Conservation (phyloP, 169 alveolate genomes). For the Plasmodium falciparum region DNA sequence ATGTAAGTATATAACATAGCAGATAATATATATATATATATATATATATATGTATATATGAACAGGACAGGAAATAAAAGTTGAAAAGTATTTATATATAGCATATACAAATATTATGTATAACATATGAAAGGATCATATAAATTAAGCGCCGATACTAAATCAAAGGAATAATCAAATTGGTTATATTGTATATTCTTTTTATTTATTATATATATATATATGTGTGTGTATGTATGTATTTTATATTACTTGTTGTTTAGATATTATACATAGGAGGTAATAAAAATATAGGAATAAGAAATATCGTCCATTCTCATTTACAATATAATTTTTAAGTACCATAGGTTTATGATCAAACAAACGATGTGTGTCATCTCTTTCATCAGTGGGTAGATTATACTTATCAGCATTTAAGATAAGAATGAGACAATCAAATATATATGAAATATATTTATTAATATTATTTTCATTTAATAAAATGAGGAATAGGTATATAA, state of each 20-base stretch:
- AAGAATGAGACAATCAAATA: constrained; percentile 24
- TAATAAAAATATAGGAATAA: constrained; percentile 32
- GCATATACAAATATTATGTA: too few relatives aligned
- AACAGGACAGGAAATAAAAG: too few relatives aligned
- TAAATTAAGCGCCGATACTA: too few relatives aligned
- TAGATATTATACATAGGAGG: constrained; percentile 15
- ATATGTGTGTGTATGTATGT: not conserved
- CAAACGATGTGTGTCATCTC: constrained; percentile 18
- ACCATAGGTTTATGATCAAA: constrained; percentile 71
- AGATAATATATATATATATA: not conserved
- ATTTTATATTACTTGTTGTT: constrained; percentile 14
- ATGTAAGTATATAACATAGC: not conserved
- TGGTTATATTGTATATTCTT: too few relatives aligned
- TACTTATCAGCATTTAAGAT: constrained; percentile 39
- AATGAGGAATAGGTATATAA: constrained; percentile 16
- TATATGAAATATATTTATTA: constrained; percentile 20
- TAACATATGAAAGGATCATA: too few relatives aligned
- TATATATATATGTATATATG: not conserved
- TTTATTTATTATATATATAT: not conserved
- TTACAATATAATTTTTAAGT: constrained; percentile 17
- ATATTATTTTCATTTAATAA: constrained; percentile 26
- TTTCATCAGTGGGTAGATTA: constrained; percentile 23
- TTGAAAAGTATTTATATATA: not conserved
- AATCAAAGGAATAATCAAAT: too few relatives aligned
- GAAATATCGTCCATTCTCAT: constrained; percentile 42